Percentiles rank a stretch among this genome's conserved stretches.
Conservation (phyloP, 331 rosid species). For the Prunus yedoensis region DNA sequence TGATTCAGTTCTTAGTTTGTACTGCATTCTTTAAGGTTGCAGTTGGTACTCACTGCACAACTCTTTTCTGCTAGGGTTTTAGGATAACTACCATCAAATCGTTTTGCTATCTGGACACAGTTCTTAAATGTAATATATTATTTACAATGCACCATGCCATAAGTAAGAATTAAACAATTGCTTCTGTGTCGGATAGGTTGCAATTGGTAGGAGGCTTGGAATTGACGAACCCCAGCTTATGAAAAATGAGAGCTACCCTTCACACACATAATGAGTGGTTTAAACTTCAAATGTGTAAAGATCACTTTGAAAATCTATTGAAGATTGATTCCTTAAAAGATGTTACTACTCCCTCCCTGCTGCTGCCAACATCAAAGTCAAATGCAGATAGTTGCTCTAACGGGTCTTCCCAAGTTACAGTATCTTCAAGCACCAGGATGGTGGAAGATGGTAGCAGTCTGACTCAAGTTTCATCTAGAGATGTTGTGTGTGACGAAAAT, state of each 20-base stretch:
- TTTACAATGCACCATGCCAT: not conserved
- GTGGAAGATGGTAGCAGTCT: constrained; percentile 94
- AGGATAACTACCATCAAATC: not conserved
- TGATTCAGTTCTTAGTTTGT: not conserved
- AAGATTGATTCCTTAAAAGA: constrained; percentile 87
- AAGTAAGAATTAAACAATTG: not conserved
- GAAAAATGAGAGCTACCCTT: constrained; percentile 80
- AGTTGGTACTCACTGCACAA: not conserved
- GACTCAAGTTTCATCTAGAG: constrained; percentile 76
- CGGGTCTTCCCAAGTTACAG: constrained; percentile 84
- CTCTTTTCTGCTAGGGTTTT: not conserved
- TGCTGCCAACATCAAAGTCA: constrained; percentile 52
- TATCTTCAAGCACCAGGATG: constrained; percentile 65
- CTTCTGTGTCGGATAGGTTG: constrained; percentile 56
- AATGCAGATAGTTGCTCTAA: constrained; percentile 70
- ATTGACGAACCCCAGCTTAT: constrained; percentile 95
- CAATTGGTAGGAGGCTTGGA: constrained; percentile 87
- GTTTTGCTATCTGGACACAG: not conserved
- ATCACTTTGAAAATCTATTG: constrained; percentile 78
- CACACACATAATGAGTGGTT: constrained; percentile 92
- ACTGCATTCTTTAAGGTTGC: not conserved
- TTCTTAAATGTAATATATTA: not conserved
- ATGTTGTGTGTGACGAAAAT: constrained; percentile 68
- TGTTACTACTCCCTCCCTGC: constrained; percentile 56
- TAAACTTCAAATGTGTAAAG: constrained; percentile 98